phyloP scores from a whole-genome alignment of 2,329 filamentous ascomycete genomes.

The Emmonsiellopsis sp. region DNA sequence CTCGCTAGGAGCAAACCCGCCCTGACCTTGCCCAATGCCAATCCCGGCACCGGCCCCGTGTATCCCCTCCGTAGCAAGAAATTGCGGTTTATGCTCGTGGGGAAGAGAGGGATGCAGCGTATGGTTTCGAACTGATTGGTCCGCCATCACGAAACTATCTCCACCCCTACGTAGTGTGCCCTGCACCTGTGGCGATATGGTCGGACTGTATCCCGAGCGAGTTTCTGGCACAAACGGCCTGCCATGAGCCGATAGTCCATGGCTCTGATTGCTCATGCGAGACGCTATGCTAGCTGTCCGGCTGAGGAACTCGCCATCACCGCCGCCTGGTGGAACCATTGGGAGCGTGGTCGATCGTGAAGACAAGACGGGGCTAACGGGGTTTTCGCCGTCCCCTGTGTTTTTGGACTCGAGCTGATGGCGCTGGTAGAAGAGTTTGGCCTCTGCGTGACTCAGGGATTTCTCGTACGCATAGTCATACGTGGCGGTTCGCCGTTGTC shows the following conservation, averaged over 20 bases:
- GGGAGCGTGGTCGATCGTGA: slow-evolving; percentile 23
- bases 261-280: slow-evolving; percentile 13
- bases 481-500: slow-evolving; percentile 65
- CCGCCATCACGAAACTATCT: slow-evolving; percentile 35
- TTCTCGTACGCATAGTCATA: slow-evolving; percentile 93
- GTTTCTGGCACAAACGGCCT: not conserved
- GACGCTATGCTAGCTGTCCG: slow-evolving; percentile 18
- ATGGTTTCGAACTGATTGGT: slow-evolving; percentile 42
- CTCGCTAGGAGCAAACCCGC: slow-evolving; percentile 62
- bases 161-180: slow-evolving; percentile 1
- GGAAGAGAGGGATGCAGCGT: slow-evolving; percentile 42
- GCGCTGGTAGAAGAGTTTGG: slow-evolving; percentile 91
- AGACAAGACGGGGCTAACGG: slow-evolving; percentile 26
- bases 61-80: slow-evolving; percentile 47
- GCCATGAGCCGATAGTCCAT: slow-evolving; percentile 4
- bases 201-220: not conserved
- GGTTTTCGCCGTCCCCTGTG: slow-evolving; percentile 23
- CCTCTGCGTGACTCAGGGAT: slow-evolving; percentile 86
- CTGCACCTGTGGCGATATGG: not conserved
- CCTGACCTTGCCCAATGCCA: slow-evolving; percentile 51
- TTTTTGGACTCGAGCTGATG: slow-evolving; percentile 58
- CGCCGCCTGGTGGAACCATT: slow-evolving; percentile 4
- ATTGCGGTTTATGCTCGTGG: slow-evolving; percentile 46
- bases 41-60: slow-evolving; percentile 51
- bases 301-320: slow-evolving; percentile 10